Evolutionary conservation across 192 early-diverging fungal genomes (phyloP), one percentile per base, ranked within the genome.

Genomic region (Backusella sp.): DNA sequence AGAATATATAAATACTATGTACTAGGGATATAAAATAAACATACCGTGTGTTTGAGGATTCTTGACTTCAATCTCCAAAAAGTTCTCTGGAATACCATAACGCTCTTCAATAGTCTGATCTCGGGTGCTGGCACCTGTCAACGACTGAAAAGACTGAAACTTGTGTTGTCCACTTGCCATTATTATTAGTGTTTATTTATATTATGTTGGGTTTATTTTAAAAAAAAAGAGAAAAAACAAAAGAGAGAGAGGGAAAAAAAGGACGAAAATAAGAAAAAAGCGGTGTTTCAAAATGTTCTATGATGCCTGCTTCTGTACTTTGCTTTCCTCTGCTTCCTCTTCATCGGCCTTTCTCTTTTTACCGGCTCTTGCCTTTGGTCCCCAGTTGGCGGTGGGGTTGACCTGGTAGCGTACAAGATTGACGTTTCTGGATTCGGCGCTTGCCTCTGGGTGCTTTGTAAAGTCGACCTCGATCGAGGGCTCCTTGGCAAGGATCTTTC

Each of bases 301-400:
- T 68, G 66, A 68, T 68, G 66, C 26, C 4, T 32, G 26, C 14
- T 68, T 68, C 9, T 68, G 66, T 68, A 35, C 28, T 68, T 36
- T 68, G 7, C 6, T 19, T 32, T 34, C 17, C 35, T 68, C 26
- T n/a, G 34, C 66, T 49, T 70, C 21, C 41, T 71, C 21, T 19
- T 23, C 75, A 71, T 30, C 53, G 11, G 70, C 35, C 66, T 86
- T 88, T 77, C 85, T 84, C 67, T 73, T 79, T 62, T 84, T 83
- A 41, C 83, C 84, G 26, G 88, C 85, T 72, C 94, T 85, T 30
- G 93, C 94, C 81, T 97, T 97, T 46, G 98, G 98, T 0, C 98
- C 98, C 98, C 98, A 99, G 83, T 94, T 90, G 73, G 92, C 91
- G 26, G 91, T 90, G n/a, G 98, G 98, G 77, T 99, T 99, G 72